These are phyloP conservation scores for Paecilomyces sp. DNA, from an alignment of 2,329 filamentous ascomycete genomes.

Conservation along the genomic window DNA sequence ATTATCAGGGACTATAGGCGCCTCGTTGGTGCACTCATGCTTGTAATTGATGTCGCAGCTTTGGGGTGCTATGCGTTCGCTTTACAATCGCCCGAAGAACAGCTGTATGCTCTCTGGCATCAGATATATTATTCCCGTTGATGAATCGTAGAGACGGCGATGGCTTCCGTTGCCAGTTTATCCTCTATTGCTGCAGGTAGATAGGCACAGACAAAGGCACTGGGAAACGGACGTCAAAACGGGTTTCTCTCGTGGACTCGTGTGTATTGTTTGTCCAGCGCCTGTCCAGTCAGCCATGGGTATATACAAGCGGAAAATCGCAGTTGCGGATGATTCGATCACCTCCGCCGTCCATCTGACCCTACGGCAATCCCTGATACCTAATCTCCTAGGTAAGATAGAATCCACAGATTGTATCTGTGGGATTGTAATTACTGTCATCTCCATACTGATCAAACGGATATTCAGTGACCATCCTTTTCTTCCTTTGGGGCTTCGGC, in stretches of 20 bases:
- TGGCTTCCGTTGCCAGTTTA: not conserved
- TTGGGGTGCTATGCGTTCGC: not conserved
- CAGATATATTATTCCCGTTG: not conserved
- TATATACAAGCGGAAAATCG: conserved; percentile 6
- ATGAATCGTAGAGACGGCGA: not conserved
- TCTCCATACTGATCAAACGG: not conserved
- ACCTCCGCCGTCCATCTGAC: conserved; percentile 57
- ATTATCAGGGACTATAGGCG: not conserved
- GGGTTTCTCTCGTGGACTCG: conserved; percentile 7
- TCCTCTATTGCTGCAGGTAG: not conserved
- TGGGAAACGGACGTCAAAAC: not conserved
- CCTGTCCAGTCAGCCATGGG: conserved; percentile 30
- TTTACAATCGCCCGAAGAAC: not conserved
- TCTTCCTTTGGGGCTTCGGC: conserved; percentile 58
- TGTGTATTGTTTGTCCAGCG: conserved; percentile 5
- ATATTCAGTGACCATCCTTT: conserved; percentile 51
- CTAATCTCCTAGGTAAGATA: conserved; percentile 45
- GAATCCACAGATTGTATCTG: too few species aligned
- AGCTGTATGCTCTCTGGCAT: not conserved
- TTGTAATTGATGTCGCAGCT: not conserved
- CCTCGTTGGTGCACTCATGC: not conserved
- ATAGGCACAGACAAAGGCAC: not conserved
- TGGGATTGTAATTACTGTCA: too few species aligned
- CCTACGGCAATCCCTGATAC: conserved; percentile 58
- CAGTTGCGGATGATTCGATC: conserved; percentile 35